phyloP scores from a whole-genome alignment of 2,329 filamentous ascomycete species.

The Bisporella sp. region DNA sequence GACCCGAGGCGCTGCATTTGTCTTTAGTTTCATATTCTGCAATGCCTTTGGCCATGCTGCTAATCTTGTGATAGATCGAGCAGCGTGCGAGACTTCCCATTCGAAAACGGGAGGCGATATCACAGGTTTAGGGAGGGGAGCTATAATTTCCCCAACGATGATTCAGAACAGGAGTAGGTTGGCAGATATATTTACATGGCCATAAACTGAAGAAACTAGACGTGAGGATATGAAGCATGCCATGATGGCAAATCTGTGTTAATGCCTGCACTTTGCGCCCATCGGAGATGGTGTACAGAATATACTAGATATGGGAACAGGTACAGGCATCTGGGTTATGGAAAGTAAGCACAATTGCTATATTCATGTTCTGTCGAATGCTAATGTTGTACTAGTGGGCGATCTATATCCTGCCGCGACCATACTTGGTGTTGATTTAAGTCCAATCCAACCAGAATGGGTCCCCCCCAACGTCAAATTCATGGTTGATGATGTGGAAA shows the following conservation, averaged over 20 bases:
- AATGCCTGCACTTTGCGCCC: conserved; percentile 11
- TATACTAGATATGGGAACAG: background rate
- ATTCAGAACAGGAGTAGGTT: conserved; percentile 49
- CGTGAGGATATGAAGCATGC: conserved; percentile 47
- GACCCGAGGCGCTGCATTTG: too few relatives aligned
- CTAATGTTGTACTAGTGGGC: too few relatives aligned
- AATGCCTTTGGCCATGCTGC: too few relatives aligned
- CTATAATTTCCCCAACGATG: conserved; percentile 53
- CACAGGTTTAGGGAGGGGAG: conserved; percentile 43
- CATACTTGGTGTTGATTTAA: conserved; percentile 34
- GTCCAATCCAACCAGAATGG: conserved; percentile 31
- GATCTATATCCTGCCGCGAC: conserved; percentile 23
- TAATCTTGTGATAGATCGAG: too few relatives aligned
- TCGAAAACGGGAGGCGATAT: conserved; percentile 49
- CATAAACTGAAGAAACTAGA: too few relatives aligned
- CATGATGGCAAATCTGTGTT: conserved; percentile 29
- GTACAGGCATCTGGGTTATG: background rate
- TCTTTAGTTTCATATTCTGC: too few relatives aligned
- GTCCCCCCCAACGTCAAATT: conserved; percentile 50
- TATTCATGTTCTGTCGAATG: too few relatives aligned
- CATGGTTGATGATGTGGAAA: conserved; percentile 51
- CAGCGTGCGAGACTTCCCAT: conserved; percentile 39
- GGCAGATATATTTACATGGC: too few relatives aligned
- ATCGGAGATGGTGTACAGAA: conserved; percentile 16
- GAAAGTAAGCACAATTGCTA: conserved; percentile 62